A percentile compares a stretch with the other conserved stretches of the same genome.
These are phyloP conservation scores for Sporisorium scitamineum DNA, from an alignment of 1,284 basidiomycete genomes.

Conservation along the genomic window DNA sequence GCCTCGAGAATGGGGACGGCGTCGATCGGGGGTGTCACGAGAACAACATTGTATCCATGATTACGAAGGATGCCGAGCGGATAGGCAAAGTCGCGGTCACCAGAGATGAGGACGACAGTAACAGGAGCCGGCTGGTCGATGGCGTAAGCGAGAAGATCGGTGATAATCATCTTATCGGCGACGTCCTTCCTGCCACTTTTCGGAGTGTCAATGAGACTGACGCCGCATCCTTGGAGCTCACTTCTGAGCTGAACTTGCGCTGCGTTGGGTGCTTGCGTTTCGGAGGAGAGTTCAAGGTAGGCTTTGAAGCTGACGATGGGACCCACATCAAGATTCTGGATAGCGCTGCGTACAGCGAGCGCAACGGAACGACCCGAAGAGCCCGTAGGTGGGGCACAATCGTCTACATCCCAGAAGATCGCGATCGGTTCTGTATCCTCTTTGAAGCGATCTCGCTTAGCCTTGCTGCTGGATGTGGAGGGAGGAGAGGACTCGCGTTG, in stretches of 20 bases:
- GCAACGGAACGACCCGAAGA: conserved; percentile 58
- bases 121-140: conserved; percentile 61
- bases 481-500: conserved; percentile 23
- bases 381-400: conserved; percentile 60
- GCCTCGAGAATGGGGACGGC: conserved; percentile 62
- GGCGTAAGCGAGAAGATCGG: conserved; percentile 61
- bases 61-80: conserved; percentile 60
- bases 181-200: conserved; percentile 64
- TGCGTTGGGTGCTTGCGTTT: conserved; percentile 44
- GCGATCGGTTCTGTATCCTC: conserved; percentile 48
- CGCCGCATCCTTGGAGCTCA: conserved; percentile 63
- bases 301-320: conserved; percentile 65
- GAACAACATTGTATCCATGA: conserved; percentile 58
- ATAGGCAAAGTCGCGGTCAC: conserved; percentile 65
- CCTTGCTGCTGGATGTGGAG: conserved; percentile 10
- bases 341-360: conserved; percentile 48
- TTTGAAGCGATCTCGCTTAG: conserved; percentile 34
- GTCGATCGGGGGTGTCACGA: conserved; percentile 60
- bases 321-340: conserved; percentile 45
- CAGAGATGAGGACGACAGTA: conserved; percentile 61
- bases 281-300: conserved; percentile 59
- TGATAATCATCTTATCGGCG: conserved; percentile 66
- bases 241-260: conserved; percentile 57
- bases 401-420: conserved; percentile 65
- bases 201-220: conserved; percentile 63